Base-by-base conservation (phyloP, 225 moss, liverwort and hornwort species). In the Thuidium tamariscinum region DNA sequence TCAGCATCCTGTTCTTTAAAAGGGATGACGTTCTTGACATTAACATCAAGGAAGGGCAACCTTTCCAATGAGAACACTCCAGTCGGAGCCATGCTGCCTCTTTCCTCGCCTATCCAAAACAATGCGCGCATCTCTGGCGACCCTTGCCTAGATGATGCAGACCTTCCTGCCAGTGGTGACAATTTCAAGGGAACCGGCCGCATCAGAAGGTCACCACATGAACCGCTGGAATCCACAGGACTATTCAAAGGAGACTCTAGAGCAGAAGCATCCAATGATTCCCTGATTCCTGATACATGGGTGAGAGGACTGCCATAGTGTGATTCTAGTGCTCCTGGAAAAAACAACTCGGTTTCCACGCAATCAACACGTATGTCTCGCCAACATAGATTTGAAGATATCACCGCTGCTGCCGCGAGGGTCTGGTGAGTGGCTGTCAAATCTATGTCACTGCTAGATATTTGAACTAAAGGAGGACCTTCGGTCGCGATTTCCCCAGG, bases 31-130 rank as follows among this genome's bases (percentile, higher is more conserved):
- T 99, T 94, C 86, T 94, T 92, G 79, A 96, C 94, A 87, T 80
- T 89, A 21, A 96, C 89, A 75, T 97, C 96, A 80, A 99, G 94
- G 88, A 99, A 99, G 41, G 98, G 98, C 69, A 92, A 73, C 69
- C 90, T 91, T 74, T 93, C 92, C 13, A 61, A 34, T 86, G 87
- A 79, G 25, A 90, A 81, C 48, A 74, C 75, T 90, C 87, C 86
- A 87, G 88, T 90, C 79, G 94, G 96, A 42, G 92, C 94, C 96
- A 96, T 99, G 88, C 96, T 96, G 54, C 98, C 98, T 86, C 95
- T 92, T 86, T 99, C 95, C 79, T 92, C 94, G 78, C 98, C 98
- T 65, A 99, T 97, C 98, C 98, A 99, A 80, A 99, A 95, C 54
- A 99, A 94, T 56, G 91, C 95, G 83, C 97, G 98, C 98, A 99